These are phyloP conservation scores for Apiotrichum akiyoshidainum DNA, from an alignment of 1,284 basidiomycete species.

Conservation along the genomic window DNA sequence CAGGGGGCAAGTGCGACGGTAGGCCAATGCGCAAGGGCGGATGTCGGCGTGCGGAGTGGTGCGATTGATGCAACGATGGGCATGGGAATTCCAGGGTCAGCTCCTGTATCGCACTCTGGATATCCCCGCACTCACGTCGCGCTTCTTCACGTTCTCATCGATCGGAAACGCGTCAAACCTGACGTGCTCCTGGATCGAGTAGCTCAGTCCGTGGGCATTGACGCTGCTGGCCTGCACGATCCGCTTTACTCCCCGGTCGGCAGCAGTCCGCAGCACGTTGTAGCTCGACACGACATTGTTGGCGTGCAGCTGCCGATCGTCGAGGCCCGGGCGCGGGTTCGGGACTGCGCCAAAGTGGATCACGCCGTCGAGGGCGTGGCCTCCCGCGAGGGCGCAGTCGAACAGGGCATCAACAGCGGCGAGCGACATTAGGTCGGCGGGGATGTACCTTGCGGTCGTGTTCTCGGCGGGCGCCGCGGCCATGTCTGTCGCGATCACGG, in stretches of 20 bases:
- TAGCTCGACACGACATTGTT: conserved; percentile 42
- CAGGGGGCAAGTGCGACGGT: too few species aligned
- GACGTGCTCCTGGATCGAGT: conserved; percentile 27
- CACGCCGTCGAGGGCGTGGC: conserved; percentile 32
- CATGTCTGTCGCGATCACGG: conserved; percentile 38
- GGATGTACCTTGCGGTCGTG: too few species aligned
- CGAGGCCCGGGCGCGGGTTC: conserved; percentile 27
- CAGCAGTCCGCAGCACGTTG: conserved; percentile 47
- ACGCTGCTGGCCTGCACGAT: conserved; percentile 49
- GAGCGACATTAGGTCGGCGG: conserved; percentile 34
- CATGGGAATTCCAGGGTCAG: background rate
- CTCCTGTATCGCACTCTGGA: background rate
- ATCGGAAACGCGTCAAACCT: conserved; percentile 36
- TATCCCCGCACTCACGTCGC: conserved; percentile 28
- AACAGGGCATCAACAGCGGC: conserved; percentile 30
- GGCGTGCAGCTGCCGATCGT: conserved; percentile 42
- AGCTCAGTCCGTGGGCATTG: conserved; percentile 41
- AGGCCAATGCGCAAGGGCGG: too few species aligned
- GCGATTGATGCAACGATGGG: background rate
- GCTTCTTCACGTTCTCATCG: conserved; percentile 29
- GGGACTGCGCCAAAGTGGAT: conserved; percentile 50
- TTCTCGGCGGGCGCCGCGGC: conserved; percentile 15
- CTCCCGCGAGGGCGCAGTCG: background rate
- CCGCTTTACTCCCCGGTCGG: conserved; percentile 34
- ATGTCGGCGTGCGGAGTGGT: too few species aligned